A percentile compares a stretch with the other conserved stretches of the same genome.
These are phyloP conservation scores for Volvariella surrecta DNA, from an alignment of 1,284 basidiomycete genomes.

Conservation along the genomic window DNA sequence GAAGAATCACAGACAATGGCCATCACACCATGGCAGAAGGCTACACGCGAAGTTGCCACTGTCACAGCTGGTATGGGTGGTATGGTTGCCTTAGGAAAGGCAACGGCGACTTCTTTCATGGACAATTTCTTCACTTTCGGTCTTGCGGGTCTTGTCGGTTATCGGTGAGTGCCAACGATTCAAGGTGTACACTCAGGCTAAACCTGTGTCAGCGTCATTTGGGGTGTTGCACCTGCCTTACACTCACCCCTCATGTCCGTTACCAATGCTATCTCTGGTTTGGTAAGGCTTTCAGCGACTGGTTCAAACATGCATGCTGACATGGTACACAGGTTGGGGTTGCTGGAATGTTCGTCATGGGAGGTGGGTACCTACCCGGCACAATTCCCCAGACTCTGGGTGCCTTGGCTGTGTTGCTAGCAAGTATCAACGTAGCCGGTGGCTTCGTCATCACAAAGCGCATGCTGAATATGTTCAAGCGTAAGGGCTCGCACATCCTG, in stretches of 20 bases:
- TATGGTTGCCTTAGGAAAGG: conserved; percentile 64
- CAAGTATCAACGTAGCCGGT: conserved; percentile 78
- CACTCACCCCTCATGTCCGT: conserved; percentile 84
- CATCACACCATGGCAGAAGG: conserved; percentile 80
- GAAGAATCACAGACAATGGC: conserved; percentile 49
- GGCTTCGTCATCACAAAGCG: conserved; percentile 81
- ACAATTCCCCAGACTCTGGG: conserved; percentile 74
- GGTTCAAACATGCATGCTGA: neutral
- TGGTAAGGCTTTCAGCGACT: conserved; percentile 22
- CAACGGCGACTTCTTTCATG: conserved; percentile 76
- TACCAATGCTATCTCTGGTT: conserved; percentile 75
- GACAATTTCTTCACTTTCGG: conserved; percentile 81
- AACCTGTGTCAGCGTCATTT: conserved; percentile 51
- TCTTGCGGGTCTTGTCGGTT: conserved; percentile 74
- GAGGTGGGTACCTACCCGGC: conserved; percentile 74
- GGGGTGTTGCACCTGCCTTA: conserved; percentile 79
- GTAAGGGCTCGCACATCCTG: no score
- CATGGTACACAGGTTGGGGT: conserved; percentile 48
- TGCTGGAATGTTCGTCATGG: conserved; percentile 83
- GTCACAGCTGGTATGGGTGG: conserved; percentile 71
- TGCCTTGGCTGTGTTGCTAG: conserved; percentile 72
- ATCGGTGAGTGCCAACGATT: conserved; percentile 28
- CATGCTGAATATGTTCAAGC: conserved; percentile 88
- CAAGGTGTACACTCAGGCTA: neutral
- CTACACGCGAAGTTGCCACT: conserved; percentile 58